Evolutionary conservation across 2,329 filamentous ascomycete genomes (phyloP).

Genomic region (Chrysoporthe cubensis): DNA sequence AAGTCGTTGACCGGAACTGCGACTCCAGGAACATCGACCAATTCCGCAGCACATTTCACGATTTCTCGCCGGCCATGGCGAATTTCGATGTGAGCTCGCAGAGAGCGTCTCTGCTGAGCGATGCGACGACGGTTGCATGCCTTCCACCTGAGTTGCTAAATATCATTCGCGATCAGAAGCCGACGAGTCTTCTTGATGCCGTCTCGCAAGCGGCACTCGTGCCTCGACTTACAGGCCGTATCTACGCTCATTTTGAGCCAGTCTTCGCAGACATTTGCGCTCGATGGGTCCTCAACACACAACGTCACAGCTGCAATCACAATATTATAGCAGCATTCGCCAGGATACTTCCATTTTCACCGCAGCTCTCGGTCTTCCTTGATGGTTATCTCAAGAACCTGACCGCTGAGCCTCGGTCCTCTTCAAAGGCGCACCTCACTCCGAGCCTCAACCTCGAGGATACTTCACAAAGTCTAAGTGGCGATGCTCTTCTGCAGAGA

Average conservation of each 20-base stretch:
- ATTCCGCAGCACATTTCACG: conserved; percentile 20
- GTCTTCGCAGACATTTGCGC: conserved; percentile 83
- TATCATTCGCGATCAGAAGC: conserved; percentile 65
- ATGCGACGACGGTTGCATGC: conserved; percentile 57
- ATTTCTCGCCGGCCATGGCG: conserved; percentile 51
- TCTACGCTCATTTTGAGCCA: conserved; percentile 76
- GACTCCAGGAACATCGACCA: conserved; percentile 30
- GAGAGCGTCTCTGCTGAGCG: conserved; percentile 59
- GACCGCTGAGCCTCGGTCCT: conserved; percentile 17
- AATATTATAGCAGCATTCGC: conserved; percentile 73
- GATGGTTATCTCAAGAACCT: conserved; percentile 46
- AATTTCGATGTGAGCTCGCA: conserved; percentile 58
- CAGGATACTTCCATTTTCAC: conserved; percentile 79
- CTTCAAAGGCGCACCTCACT: conserved; percentile 2
- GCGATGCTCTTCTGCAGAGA: conserved; percentile 39
- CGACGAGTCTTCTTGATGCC: conserved; percentile 71
- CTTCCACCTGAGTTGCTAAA: conserved; percentile 73
- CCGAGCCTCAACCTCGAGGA: conserved; percentile 17
- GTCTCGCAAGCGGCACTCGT: conserved; percentile 72
- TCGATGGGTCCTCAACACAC: conserved; percentile 67
- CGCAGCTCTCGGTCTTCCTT: conserved; percentile 76
- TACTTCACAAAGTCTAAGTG: conserved; percentile 8
- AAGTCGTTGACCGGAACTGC: conserved; percentile 26
- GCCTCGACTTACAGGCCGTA: conserved; percentile 68
- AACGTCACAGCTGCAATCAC: conserved; percentile 43